Conservation (phyloP, 1,139 yeast genomes). For the Candida sanyaensis region DNA sequence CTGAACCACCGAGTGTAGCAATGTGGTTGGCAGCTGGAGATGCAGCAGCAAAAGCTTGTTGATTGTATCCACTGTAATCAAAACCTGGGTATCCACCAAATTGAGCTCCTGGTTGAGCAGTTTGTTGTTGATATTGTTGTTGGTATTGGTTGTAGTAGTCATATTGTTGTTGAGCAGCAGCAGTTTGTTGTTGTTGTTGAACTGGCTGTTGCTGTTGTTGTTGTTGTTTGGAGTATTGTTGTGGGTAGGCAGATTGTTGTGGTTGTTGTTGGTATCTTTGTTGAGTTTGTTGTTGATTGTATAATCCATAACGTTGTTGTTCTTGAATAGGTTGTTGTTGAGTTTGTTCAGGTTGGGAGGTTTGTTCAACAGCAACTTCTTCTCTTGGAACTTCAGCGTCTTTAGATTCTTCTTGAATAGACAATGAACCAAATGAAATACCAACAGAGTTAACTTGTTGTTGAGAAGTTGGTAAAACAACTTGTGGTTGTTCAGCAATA, state of each 20-base stretch:
- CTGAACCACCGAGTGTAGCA: conserved; percentile 21
- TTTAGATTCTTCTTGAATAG: conserved; percentile 44
- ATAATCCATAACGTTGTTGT: conserved; percentile 13
- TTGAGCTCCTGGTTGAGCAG: conserved; percentile 43
- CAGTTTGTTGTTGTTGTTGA: conserved; percentile 20
- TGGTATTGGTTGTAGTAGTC: conserved; percentile 32
- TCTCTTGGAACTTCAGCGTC: conserved; percentile 15
- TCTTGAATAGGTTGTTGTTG: conserved; percentile 15
- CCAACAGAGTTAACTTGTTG: conserved; percentile 58
- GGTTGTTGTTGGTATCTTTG: conserved; percentile 15
- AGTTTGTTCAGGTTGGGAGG: conserved; percentile 16
- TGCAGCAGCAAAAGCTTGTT: conserved; percentile 33
- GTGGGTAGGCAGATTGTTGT: conserved; percentile 18
- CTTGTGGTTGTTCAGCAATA: conserved; percentile 42
- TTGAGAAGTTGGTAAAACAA: conserved; percentile 62
- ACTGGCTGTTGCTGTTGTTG: conserved; percentile 20
- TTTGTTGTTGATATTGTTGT: conserved; percentile 46
- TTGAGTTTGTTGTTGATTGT: conserved; percentile 17
- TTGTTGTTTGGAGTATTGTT: conserved; percentile 18
- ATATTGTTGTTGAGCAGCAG: conserved; percentile 21
- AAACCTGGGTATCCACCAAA: conserved; percentile 48
- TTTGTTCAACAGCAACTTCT: conserved; percentile 13
- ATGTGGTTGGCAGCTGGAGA: conserved; percentile 35
- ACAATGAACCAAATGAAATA: conserved; percentile 69
- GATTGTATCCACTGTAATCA: conserved; percentile 44